Evolutionary conservation across 2,329 filamentous ascomycete genomes (phyloP).

Genomic region (Ambrosiella xylebori): DNA sequence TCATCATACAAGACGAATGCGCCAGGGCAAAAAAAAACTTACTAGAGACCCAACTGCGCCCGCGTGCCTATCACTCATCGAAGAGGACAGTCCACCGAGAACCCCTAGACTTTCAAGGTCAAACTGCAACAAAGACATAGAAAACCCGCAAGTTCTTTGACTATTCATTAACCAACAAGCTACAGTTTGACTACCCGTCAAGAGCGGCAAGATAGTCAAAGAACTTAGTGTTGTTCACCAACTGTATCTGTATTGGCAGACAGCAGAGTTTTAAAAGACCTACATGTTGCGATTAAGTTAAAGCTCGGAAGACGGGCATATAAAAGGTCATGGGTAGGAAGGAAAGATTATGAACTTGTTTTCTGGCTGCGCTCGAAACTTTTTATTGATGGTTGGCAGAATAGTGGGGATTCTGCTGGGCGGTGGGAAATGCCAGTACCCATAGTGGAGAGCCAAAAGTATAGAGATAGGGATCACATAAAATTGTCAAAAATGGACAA

Average conservation of each 20-base stretch:
- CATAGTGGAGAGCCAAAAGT: neutral
- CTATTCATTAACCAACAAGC: neutral
- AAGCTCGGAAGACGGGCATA: neutral
- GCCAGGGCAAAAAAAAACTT: neutral
- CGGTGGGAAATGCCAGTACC: neutral
- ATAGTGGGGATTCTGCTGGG: slow-evolving; percentile 10
- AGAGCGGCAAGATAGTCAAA: neutral
- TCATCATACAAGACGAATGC: slow-evolving; percentile 23
- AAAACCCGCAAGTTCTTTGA: neutral
- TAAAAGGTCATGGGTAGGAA: neutral
- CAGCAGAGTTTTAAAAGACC: neutral
- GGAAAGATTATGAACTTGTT: neutral
- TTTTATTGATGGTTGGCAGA: slow-evolving; percentile 11
- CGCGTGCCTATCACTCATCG: neutral
- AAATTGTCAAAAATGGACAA: neutral
- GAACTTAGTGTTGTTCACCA: neutral
- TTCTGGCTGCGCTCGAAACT: neutral
- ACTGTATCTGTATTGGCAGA: neutral
- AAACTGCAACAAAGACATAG: neutral
- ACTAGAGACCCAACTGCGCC: slow-evolving; percentile 1
- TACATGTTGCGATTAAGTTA: too few relatives aligned
- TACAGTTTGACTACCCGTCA: neutral
- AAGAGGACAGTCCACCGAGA: slow-evolving; percentile 1
- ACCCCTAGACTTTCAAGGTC: neutral
- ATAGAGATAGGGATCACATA: neutral